phyloP scores from a whole-genome alignment of 208 protist species.

The Lotmaria passim region DNA sequence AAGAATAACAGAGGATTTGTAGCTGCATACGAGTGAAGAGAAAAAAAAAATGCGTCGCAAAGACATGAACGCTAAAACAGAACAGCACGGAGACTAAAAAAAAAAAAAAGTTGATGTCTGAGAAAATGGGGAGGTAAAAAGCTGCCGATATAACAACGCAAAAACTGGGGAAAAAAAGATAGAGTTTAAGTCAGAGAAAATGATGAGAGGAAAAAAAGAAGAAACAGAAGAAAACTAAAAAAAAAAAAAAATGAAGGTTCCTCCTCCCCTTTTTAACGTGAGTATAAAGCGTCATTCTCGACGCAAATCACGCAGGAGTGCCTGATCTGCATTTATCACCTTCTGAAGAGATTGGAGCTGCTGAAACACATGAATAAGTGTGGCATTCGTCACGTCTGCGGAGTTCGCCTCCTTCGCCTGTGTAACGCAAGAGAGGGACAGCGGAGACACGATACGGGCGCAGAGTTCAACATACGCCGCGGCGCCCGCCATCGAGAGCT shows the following conservation, averaged over 20 bases:
- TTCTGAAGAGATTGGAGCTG: constrained; percentile 9
- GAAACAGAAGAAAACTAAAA: neutral
- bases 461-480: neutral
- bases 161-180: neutral
- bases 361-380: constrained; percentile 6
- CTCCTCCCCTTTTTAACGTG: too few species aligned
- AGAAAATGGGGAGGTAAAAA: too few species aligned
- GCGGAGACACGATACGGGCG: constrained; percentile 3
- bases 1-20: too few species aligned
- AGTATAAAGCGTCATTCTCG: too few species aligned
- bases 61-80: too few species aligned
- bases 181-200: neutral
- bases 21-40: too few species aligned
- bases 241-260: neutral
- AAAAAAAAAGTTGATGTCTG: too few species aligned
- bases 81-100: too few species aligned
- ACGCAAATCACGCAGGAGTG: neutral
- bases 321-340: neutral
- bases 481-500: neutral
- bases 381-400: neutral
- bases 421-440: neutral
- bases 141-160: neutral
- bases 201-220: neutral
- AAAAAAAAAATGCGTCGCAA: too few species aligned
- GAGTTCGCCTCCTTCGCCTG: neutral